phyloP scores from a whole-genome alignment of 495 filamentous ascomycete genomes.

The Lindgomyces ingoldianus region DNA sequence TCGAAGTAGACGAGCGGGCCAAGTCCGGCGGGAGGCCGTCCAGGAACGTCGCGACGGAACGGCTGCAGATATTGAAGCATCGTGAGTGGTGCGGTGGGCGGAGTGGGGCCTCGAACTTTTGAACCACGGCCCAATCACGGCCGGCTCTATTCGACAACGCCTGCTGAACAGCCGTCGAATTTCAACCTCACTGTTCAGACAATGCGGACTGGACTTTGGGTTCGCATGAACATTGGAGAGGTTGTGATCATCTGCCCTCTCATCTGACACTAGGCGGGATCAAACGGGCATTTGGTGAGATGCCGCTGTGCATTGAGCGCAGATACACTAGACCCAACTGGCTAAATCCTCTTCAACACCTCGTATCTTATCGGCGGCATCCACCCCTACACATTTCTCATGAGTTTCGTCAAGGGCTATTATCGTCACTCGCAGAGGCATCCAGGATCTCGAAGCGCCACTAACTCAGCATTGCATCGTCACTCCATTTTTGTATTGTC shows the following conservation, averaged over 20 bases:
- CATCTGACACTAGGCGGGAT: constrained; percentile 6
- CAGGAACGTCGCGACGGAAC: constrained; percentile 21
- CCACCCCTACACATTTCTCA: neutral
- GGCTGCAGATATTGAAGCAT: constrained; percentile 16
- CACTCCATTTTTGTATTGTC: constrained; percentile 3
- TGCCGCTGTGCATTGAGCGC: constrained; percentile 20
- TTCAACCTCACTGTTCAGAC: no score
- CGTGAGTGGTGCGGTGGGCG: constrained; percentile 3
- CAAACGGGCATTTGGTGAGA: constrained; percentile 14
- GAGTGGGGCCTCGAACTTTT: neutral
- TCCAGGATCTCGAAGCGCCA: constrained; percentile 9
- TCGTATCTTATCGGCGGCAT: constrained; percentile 26
- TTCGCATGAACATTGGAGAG: neutral
- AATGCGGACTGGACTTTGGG: neutral
- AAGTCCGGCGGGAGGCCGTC: neutral
- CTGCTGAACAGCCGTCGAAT: no score
- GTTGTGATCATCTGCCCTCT: neutral
- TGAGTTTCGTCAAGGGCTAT: neutral
- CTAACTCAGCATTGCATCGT: constrained; percentile 7
- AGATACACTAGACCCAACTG: neutral
- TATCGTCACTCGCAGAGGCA: neutral
- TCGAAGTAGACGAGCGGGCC: constrained; percentile 20
- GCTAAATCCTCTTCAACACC: constrained; percentile 20
- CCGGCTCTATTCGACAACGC: neutral
- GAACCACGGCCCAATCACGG: no score